Base-by-base conservation (phyloP, 2,329 filamentous ascomycete species). In the Talaromyces islandicus region DNA sequence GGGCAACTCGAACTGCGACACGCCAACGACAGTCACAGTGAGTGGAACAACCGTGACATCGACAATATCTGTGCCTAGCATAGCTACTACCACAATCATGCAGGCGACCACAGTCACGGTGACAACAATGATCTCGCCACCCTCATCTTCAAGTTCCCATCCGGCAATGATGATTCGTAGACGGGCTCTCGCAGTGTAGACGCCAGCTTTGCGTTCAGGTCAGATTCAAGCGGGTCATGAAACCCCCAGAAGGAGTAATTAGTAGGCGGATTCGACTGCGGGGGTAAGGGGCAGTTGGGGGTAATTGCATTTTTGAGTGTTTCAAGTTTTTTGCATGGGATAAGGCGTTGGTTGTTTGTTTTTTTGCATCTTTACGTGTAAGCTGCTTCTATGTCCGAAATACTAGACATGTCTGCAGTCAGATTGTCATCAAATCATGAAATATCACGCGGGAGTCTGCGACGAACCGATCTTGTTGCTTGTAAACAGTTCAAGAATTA, bases 41-140 rank as follows among this genome's bases (percentile, higher is more conserved):
- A 14, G 17, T 29, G 27, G 7, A 21, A 27, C 27, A 7, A 29
- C 48, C 11, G 25, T 29, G 24, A 27, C 48, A n/a, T 29, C 24
- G 3, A 52, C 48, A 52, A 52, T 29, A 29, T n/a, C 48, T 52
- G 7, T 52, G 48, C 24, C 48, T 6, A 12, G 7, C 14, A 46
- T 17, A 21, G 35, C 35, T 38, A 46, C 48, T 21, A 52, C 27
- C 24, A 52, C 51, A 4, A 30, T 53, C 4, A 29, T 27, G 29
- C 25, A 57, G 56, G 32, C 43, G 35, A 19, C 32, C 21, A 57
- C 56, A 24, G 48, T 58, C 5, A 58, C 57, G 25, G 25, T 54
- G 25, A 58, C 50, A 9, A 38, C 56, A 27, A 52, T 29, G 21
- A 21, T 38, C 14, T 14, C 56, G 2, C 21, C 56, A 32, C 32